Percentiles rank a stretch among this genome's conserved stretches.
phyloP scores from a whole-genome alignment of 345 rosid genomes.

The Sisymbrium altissimum region DNA sequence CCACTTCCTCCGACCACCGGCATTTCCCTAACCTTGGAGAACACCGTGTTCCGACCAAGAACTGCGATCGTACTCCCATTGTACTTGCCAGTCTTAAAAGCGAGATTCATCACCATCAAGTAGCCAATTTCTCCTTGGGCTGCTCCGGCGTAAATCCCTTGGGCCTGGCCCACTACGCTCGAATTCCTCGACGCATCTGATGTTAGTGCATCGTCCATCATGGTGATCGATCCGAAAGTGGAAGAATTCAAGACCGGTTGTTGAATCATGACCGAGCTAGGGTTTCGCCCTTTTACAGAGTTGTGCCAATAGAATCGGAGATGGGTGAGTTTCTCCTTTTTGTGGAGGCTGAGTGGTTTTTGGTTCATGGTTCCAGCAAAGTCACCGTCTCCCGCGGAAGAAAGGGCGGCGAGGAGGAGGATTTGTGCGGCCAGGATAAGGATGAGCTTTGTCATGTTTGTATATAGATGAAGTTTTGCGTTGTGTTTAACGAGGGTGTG shows the following conservation, averaged over 20 bases:
- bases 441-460: background rate
- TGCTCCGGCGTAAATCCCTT: conserved; percentile 35
- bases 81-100: conserved; percentile 35
- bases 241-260: background rate
- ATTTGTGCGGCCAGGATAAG: background rate
- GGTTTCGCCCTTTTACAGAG: conserved; percentile 24
- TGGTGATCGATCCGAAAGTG: conserved; percentile 9
- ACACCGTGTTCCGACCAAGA: conserved; percentile 39
- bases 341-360: background rate
- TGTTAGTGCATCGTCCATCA: conserved; percentile 39
- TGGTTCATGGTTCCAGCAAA: background rate
- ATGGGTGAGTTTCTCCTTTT: conserved; percentile 37
- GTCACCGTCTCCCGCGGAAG: background rate
- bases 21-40: conserved; percentile 43
- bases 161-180: conserved; percentile 34
- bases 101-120: conserved; percentile 42
- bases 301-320: conserved; percentile 46
- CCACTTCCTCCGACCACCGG: conserved; percentile 55
- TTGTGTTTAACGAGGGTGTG: background rate
- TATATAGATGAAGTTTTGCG: background rate
- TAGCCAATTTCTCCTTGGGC: conserved; percentile 29
- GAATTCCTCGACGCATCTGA: conserved; percentile 6
- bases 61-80: conserved; percentile 39
- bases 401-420: background rate
- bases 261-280: conserved; percentile 18